Conservation (phyloP, 495 filamentous ascomycete species). For the Bryoglossum gracile region DNA sequence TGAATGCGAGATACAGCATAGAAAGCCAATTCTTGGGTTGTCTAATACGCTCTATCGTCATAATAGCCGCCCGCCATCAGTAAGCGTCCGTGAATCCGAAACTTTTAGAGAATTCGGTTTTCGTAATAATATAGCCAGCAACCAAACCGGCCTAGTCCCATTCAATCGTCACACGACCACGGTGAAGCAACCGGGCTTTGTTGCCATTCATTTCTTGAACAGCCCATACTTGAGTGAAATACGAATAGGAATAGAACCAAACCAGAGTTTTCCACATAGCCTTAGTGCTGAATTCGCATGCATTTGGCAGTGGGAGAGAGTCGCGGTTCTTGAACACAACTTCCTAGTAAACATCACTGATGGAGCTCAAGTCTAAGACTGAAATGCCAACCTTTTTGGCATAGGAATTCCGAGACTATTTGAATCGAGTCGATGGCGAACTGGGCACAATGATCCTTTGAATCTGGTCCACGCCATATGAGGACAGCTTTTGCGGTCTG, state of each 20-base stretch:
- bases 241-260: constrained; percentile 18
- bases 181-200: constrained; percentile 10
- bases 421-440: constrained; percentile 13
- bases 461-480: constrained; percentile 10
- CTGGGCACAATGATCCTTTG: constrained; percentile 1
- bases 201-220: constrained; percentile 19
- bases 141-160: constrained; percentile 19
- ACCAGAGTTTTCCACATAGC: constrained; percentile 19
- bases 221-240: constrained; percentile 21
- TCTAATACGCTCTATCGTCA: constrained; percentile 3
- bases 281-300: constrained; percentile 12
- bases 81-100: constrained; percentile 13
- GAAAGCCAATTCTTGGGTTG: constrained; percentile 9
- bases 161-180: constrained; percentile 8
- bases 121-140: constrained; percentile 19
- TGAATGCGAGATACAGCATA: constrained; percentile 14
- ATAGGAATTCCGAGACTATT: constrained; percentile 15
- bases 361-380: constrained; percentile 11
- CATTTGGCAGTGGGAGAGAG: constrained; percentile 11
- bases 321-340: constrained; percentile 9
- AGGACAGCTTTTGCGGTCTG: constrained; percentile 6
- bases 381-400: constrained; percentile 12
- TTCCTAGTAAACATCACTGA: constrained; percentile 15
- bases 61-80: constrained; percentile 5
- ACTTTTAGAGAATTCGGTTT: constrained; percentile 17